phyloP scores from a whole-genome alignment of 352 stramenopile species.

The Plasmopara muralis region DNA sequence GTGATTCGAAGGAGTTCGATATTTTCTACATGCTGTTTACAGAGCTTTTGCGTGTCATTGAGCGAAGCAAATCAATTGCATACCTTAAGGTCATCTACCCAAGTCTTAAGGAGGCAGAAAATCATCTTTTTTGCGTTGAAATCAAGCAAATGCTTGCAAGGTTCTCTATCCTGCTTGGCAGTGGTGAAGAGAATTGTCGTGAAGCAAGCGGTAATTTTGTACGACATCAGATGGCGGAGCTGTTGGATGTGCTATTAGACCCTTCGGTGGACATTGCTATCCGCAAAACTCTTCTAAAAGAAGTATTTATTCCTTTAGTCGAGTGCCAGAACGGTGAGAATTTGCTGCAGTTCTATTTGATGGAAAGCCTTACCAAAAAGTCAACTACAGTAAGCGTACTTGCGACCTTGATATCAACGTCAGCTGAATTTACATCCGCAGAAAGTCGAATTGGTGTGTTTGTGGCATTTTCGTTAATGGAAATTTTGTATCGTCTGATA shows the following conservation, averaged over 20 bases:
- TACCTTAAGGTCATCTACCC: conserved; percentile 51
- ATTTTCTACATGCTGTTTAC: conserved; percentile 48
- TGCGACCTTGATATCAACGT: conserved; percentile 47
- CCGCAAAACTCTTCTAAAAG: conserved; percentile 38
- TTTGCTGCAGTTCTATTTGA: conserved; percentile 44
- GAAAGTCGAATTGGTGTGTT: conserved; percentile 37
- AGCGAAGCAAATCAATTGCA: conserved; percentile 36
- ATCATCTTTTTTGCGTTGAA: conserved; percentile 47
- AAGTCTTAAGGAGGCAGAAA: conserved; percentile 52
- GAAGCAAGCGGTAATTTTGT: conserved; percentile 5
- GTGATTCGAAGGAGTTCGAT: conserved; percentile 59
- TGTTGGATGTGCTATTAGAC: conserved; percentile 42
- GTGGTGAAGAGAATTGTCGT: neutral
- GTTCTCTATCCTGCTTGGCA: conserved; percentile 25
- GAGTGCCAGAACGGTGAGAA: conserved; percentile 30
- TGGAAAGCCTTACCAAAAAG: conserved; percentile 22
- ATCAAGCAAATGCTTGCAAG: conserved; percentile 41
- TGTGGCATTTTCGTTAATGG: conserved; percentile 55
- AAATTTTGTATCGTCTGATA: conserved; percentile 57
- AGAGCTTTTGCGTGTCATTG: conserved; percentile 47
- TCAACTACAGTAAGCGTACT: conserved; percentile 42
- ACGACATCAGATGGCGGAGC: conserved; percentile 18
- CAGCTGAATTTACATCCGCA: conserved; percentile 31
- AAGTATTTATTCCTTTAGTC: conserved; percentile 46
- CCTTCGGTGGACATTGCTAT: conserved; percentile 26